Percentiles rank a stretch among this genome's conserved stretches.
Evolutionary conservation across 352 stramenopile genomes (phyloP).

Genomic region (Phytophthora sojae): DNA sequence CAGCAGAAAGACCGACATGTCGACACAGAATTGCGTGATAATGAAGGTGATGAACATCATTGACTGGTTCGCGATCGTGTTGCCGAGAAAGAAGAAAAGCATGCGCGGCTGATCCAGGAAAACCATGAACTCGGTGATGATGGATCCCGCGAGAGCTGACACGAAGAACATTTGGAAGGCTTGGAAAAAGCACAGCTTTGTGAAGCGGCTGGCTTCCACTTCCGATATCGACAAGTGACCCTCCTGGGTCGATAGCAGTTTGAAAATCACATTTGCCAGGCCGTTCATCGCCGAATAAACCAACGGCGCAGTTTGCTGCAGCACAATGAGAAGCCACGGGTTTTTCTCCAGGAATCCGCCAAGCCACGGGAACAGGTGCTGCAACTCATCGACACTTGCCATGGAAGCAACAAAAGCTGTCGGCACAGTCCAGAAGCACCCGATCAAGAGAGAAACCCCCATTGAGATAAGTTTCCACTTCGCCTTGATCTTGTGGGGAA

Average conservation of each 20-base stretch:
- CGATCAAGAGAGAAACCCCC: constrained; percentile 60
- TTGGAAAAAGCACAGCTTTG: constrained; percentile 82
- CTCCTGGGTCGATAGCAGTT: constrained; percentile 66
- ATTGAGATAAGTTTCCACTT: constrained; percentile 70
- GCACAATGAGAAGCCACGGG: constrained; percentile 56
- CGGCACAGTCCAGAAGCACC: constrained; percentile 83
- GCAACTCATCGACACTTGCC: constrained; percentile 70
- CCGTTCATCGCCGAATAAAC: constrained; percentile 76
- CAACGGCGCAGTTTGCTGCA: constrained; percentile 74
- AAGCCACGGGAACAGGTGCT: constrained; percentile 59
- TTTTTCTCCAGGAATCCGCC: constrained; percentile 49
- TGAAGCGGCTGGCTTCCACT: constrained; percentile 74
- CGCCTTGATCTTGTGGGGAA: constrained; percentile 64
- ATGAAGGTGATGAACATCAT: constrained; percentile 86
- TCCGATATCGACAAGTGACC: constrained; percentile 74
- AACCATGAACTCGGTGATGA: constrained; percentile 63
- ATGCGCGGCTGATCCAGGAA: constrained; percentile 73
- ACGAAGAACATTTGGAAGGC: constrained; percentile 89
- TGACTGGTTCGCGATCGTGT: constrained; percentile 77
- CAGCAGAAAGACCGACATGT: constrained; percentile 68
- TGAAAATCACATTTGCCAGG: constrained; percentile 74
- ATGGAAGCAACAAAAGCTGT: constrained; percentile 83
- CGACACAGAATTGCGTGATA: constrained; percentile 74
- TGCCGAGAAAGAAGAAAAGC: constrained; percentile 74
- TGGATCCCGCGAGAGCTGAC: constrained; percentile 68